Evolutionary conservation across 78 protist species (phyloP).

Genomic region (Polysphondylium violaceum): DNA sequence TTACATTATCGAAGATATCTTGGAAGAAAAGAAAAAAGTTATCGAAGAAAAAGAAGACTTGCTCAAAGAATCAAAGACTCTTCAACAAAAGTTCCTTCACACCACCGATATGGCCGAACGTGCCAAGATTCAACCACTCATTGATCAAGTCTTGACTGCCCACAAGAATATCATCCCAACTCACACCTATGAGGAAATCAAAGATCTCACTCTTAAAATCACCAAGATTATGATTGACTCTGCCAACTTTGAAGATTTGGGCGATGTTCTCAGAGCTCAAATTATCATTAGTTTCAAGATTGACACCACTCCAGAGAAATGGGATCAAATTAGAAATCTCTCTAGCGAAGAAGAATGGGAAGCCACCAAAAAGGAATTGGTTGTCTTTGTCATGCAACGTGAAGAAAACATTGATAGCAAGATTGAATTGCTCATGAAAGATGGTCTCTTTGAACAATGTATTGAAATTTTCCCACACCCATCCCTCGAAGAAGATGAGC

Average conservation of each 20-base stretch:
- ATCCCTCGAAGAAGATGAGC: slow-evolving; percentile 4
- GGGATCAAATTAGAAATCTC: slow-evolving; percentile 80
- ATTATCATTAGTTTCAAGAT: slow-evolving; percentile 63
- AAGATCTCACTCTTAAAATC: slow-evolving; percentile 20
- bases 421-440: slow-evolving; percentile 73
- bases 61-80: slow-evolving; percentile 6
- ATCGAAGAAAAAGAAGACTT: slow-evolving; percentile 44
- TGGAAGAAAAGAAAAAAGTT: slow-evolving; percentile 10
- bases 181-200: slow-evolving; percentile 58
- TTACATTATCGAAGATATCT: slow-evolving; percentile 5
- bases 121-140: slow-evolving; percentile 11
- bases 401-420: slow-evolving; percentile 61
- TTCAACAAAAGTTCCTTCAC: slow-evolving; percentile 38
- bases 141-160: slow-evolving; percentile 14
- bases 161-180: neutral
- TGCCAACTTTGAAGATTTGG: slow-evolving; percentile 69
- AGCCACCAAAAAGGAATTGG: slow-evolving; percentile 65
- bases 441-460: slow-evolving; percentile 58
- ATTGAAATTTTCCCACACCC: slow-evolving; percentile 84
- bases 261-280: slow-evolving; percentile 75
- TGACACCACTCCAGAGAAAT: slow-evolving; percentile 54
- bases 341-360: slow-evolving; percentile 79
- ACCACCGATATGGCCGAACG: neutral
- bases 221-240: slow-evolving; percentile 52
- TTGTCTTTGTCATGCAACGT: slow-evolving; percentile 64